Conservation (phyloP, 306 rosid genomes). For the Psophocarpus tetragonolobus region DNA sequence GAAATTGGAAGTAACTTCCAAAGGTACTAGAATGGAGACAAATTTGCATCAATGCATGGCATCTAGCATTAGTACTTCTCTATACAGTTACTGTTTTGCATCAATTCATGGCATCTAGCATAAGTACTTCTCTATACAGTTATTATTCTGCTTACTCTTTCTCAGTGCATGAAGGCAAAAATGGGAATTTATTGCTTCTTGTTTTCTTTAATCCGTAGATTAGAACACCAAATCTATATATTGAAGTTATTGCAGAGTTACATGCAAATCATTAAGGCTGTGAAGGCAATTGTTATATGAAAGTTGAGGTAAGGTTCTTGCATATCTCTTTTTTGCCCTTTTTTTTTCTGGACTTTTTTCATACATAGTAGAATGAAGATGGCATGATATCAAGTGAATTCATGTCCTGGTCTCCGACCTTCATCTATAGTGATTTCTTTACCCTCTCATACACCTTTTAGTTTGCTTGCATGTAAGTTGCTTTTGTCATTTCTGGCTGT, state of each 20-base stretch:
- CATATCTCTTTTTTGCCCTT: not conserved
- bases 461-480: constrained; percentile 1
- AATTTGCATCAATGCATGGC: constrained; percentile 37
- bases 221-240: constrained; percentile 9
- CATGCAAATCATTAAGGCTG: constrained; percentile 16
- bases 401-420: not conserved
- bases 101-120: constrained; percentile 34
- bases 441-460: not conserved
- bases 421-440: constrained; percentile 1
- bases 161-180: constrained; percentile 24
- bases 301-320: constrained; percentile 39
- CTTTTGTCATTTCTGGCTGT: not conserved
- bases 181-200: constrained; percentile 14
- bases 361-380: not conserved
- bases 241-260: constrained; percentile 26
- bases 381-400: constrained; percentile 16
- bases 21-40: constrained; percentile 29
- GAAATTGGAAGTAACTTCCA: constrained; percentile 41
- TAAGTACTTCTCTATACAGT: constrained; percentile 26
- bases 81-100: constrained; percentile 28
- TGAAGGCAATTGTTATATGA: constrained; percentile 25
- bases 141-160: constrained; percentile 12
- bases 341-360: constrained; percentile 11
- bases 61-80: constrained; percentile 27
- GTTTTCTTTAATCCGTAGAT: constrained; percentile 10